Conservation (phyloP, 164 flowering plant genomes). For the Vitis amurensis region DNA sequence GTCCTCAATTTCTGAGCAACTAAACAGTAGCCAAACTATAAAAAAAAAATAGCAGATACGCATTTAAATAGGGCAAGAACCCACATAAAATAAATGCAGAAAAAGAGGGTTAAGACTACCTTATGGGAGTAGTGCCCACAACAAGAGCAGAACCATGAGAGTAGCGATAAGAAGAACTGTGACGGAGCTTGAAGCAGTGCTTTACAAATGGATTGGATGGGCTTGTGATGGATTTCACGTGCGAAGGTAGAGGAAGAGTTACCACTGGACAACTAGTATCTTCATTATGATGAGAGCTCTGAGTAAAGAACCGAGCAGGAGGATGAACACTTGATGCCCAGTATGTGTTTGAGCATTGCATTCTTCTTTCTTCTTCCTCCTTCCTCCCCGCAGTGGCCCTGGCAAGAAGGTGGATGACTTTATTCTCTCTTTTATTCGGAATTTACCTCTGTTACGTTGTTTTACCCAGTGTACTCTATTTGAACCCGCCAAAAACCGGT, state of each 20-base stretch:
- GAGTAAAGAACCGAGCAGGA: background rate
- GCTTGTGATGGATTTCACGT: constrained; percentile 56
- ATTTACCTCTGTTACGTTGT: no score
- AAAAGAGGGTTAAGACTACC: constrained; percentile 30
- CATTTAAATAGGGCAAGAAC: no score
- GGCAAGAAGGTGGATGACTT: no score
- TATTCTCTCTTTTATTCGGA: no score
- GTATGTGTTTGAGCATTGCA: constrained; percentile 22
- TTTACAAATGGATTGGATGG: constrained; percentile 85
- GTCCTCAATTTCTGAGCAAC: no score
- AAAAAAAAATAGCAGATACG: no score
- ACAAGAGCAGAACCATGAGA: constrained; percentile 66
- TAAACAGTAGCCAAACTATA: no score
- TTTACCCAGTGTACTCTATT: no score
- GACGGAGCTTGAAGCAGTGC: constrained; percentile 86
- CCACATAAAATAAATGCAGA: background rate
- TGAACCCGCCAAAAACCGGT: no score
- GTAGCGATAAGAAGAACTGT: constrained; percentile 83
- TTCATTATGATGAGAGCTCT: background rate
- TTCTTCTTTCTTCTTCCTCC: constrained; percentile 6
- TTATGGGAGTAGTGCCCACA: constrained; percentile 86
- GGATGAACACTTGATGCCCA: constrained; percentile 16
- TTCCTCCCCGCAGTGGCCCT: no score
- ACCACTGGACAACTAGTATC: background rate
- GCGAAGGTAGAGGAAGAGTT: constrained; percentile 26